Conservation (phyloP, 352 stramenopile genomes). For the Phytophthora kernoviae region DNA sequence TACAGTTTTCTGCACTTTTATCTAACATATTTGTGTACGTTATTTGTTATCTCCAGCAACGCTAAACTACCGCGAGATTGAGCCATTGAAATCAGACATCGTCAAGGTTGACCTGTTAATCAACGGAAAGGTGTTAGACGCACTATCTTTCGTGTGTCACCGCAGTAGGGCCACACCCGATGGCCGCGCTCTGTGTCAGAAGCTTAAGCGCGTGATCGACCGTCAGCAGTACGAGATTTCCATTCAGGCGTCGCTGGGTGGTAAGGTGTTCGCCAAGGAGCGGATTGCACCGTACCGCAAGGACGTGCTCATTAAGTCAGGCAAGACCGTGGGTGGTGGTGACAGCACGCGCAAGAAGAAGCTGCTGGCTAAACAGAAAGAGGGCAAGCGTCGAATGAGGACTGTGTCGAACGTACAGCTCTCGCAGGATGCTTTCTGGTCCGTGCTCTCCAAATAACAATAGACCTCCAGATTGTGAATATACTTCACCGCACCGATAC, state of each 20-base stretch:
- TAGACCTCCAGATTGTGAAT: constrained; percentile 9
- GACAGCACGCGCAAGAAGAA: constrained; percentile 99
- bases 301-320: constrained; percentile 94
- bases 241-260: constrained; percentile 96
- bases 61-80: constrained; percentile 95
- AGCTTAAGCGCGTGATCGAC: constrained; percentile 96
- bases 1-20: background rate
- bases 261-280: constrained; percentile 97
- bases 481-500: background rate
- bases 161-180: constrained; percentile 74
- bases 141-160: constrained; percentile 97
- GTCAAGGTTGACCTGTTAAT: constrained; percentile 95
- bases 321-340: constrained; percentile 96
- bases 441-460: constrained; percentile 92
- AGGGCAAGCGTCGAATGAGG: constrained; percentile 98
- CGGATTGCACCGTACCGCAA: constrained; percentile 97
- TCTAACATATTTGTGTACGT: constrained; percentile 3
- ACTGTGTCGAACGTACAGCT: constrained; percentile 96
- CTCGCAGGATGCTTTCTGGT: constrained; percentile 98
- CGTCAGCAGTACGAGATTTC: constrained; percentile 99
- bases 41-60: constrained; percentile 50
- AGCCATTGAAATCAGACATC: constrained; percentile 93
- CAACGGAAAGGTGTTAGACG: constrained; percentile 95
- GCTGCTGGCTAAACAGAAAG: constrained; percentile 99
- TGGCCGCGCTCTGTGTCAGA: constrained; percentile 92